phyloP scores from a whole-genome alignment of 2,329 filamentous ascomycete species.

The Paraphaeosphaeria minitans region DNA sequence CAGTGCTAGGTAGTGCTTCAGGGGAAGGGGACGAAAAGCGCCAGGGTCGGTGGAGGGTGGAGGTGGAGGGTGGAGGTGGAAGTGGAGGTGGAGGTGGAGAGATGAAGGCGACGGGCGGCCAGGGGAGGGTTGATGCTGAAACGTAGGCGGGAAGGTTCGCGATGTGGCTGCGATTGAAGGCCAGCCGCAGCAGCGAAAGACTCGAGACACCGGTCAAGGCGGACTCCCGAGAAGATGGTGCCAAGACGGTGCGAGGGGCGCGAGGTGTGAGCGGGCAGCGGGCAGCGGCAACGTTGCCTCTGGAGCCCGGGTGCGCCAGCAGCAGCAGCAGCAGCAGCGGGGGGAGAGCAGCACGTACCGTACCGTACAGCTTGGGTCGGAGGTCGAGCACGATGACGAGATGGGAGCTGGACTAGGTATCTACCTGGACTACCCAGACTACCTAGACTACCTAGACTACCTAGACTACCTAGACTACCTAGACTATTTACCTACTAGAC shows the following conservation, averaged over 20 bases:
- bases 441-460: too few species aligned
- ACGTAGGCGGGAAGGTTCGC: conserved; percentile 28
- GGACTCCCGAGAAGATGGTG: conserved; percentile 40
- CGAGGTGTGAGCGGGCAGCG: conserved; percentile 24
- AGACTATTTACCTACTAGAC: too few species aligned
- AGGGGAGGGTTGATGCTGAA: conserved; percentile 21
- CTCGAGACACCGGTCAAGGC: conserved; percentile 45
- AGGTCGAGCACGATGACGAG: conserved; percentile 39
- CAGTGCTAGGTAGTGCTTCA: conserved; percentile 38
- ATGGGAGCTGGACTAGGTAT: conserved; percentile 32
- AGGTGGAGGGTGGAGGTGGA: conserved; percentile 23
- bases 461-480: too few species aligned
- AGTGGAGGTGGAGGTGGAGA: conserved; percentile 24
- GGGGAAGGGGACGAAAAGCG: conserved; percentile 31
- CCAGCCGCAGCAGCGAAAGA: conserved; percentile 31
- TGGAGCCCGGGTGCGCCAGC: conserved; percentile 19
- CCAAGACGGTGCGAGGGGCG: conserved; percentile 28
- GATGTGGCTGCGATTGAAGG: conserved; percentile 28
- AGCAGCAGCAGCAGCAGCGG: too few species aligned
- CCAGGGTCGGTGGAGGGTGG: conserved; percentile 28
- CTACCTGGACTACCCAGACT: too few species aligned
- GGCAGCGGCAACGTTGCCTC: conserved; percentile 23
- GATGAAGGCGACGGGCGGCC: conserved; percentile 24
- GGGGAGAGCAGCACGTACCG: not conserved
- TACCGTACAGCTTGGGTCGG: conserved; percentile 22